These are phyloP conservation scores for Phyllosticta paracitricarpa DNA, from an alignment of 2,329 filamentous ascomycete species.

Conservation along the genomic window DNA sequence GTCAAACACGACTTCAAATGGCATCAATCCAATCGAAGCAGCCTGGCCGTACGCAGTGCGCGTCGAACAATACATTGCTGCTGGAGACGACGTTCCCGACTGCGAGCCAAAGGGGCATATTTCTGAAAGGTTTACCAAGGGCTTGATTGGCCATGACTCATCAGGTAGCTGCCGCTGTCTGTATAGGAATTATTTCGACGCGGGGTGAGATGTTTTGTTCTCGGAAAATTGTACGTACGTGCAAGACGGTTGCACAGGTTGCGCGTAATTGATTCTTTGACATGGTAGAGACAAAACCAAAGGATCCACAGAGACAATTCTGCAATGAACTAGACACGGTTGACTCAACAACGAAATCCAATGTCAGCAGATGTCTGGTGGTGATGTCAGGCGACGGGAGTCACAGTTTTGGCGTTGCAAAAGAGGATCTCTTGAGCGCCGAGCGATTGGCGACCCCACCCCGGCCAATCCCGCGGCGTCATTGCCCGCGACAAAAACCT, in stretches of 20 bases:
- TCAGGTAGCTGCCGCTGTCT: slow-evolving; percentile 34
- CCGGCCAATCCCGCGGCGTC: not conserved
- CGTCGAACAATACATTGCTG: slow-evolving; percentile 41
- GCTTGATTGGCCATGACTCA: not conserved
- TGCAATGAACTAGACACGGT: not conserved
- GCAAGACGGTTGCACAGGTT: not conserved
- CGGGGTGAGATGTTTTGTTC: not conserved
- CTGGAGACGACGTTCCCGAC: slow-evolving; percentile 41
- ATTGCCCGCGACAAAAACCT: not conserved
- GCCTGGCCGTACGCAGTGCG: slow-evolving; percentile 53
- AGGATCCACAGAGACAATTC: not conserved
- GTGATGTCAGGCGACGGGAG: not conserved
- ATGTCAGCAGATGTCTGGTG: not conserved
- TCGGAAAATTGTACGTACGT: not conserved
- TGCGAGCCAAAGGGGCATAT: slow-evolving; percentile 38
- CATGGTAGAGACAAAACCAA: not conserved
- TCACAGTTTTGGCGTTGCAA: not conserved
- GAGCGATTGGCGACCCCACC: not conserved
- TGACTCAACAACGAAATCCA: not conserved
- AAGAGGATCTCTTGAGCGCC: not conserved
- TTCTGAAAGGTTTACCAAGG: slow-evolving; percentile 27
- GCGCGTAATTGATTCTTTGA: not conserved
- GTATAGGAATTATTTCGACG: slow-evolving; percentile 31
- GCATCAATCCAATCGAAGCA: slow-evolving; percentile 19
- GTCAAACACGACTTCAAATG: slow-evolving; percentile 13